Percentiles rank a stretch among this genome's conserved stretches.
These are phyloP conservation scores for Globisporangium canariense DNA, from an alignment of 352 stramenopile genomes.

Conservation along the genomic window DNA sequence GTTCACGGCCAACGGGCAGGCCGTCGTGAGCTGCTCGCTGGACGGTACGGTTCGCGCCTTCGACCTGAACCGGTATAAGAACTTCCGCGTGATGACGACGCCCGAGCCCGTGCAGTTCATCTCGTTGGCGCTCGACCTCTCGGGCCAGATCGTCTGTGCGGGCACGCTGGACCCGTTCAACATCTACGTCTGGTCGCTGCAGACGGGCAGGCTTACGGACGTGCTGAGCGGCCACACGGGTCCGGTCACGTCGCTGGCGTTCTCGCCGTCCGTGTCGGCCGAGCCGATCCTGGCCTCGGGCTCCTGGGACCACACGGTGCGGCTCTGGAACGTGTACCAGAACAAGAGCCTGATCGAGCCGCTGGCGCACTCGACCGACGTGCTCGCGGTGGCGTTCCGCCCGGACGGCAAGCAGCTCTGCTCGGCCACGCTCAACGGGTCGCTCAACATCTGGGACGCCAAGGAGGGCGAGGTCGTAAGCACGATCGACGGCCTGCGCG, in stretches of 20 bases:
- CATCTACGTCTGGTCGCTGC: constrained; percentile 98
- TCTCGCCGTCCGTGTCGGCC: constrained; percentile 76
- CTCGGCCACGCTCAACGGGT: constrained; percentile 94
- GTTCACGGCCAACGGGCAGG: constrained; percentile 91
- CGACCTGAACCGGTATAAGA: constrained; percentile 98
- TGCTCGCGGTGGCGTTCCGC: constrained; percentile 95
- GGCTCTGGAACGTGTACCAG: constrained; percentile 99
- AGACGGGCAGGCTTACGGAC: constrained; percentile 96
- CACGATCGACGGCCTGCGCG: constrained; percentile 95
- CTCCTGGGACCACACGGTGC: constrained; percentile 98
- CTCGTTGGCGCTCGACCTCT: constrained; percentile 96
- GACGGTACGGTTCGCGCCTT: constrained; percentile 98
- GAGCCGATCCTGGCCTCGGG: constrained; percentile 91
- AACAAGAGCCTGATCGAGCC: constrained; percentile 94
- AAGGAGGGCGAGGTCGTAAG: constrained; percentile 93
- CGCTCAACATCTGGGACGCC: constrained; percentile 97
- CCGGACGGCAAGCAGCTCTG: constrained; percentile 97
- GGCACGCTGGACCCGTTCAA: constrained; percentile 96
- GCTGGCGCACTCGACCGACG: constrained; percentile 94
- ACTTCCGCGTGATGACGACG: constrained; percentile 98
- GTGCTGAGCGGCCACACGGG: constrained; percentile 97
- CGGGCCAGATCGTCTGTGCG: constrained; percentile 94
- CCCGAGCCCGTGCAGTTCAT: constrained; percentile 97
- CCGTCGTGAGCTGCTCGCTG: constrained; percentile 95
- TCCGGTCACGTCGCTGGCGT: constrained; percentile 94